Evolutionary conservation across 2,329 filamentous ascomycete species (phyloP).

Genomic region (Colletotrichum tropicale): DNA sequence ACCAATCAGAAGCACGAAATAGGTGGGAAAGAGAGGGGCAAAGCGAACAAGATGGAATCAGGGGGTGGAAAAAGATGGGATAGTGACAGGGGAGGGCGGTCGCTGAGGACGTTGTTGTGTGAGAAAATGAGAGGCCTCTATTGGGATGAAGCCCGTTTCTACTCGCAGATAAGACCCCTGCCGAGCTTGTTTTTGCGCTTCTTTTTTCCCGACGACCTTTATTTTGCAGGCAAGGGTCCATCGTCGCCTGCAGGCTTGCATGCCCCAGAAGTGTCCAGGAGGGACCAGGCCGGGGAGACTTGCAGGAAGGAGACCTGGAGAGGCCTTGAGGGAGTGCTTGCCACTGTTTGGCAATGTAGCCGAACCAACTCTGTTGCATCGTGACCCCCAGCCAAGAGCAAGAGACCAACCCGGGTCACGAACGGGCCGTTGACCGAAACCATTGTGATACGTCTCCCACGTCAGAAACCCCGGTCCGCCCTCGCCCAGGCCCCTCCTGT

Average conservation of each 20-base stretch:
- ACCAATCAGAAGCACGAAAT: background rate
- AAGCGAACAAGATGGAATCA: conserved; percentile 16
- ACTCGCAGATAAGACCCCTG: conserved; percentile 4
- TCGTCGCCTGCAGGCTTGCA: background rate
- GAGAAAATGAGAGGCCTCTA: background rate
- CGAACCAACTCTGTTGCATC: conserved; percentile 16
- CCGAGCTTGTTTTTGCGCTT: conserved; percentile 22
- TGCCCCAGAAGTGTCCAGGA: background rate
- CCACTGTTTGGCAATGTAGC: conserved; percentile 18
- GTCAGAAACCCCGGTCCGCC: conserved; percentile 18
- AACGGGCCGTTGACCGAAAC: conserved; percentile 23
- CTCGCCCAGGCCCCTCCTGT: conserved; percentile 7
- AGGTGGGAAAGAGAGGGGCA: background rate
- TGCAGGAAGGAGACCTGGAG: background rate
- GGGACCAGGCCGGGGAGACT: background rate
- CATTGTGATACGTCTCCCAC: conserved; percentile 21
- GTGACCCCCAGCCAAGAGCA: background rate
- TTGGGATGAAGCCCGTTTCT: conserved; percentile 20
- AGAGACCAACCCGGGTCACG: conserved; percentile 15
- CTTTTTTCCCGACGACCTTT: conserved; percentile 13
- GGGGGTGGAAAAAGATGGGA: conserved; percentile 13
- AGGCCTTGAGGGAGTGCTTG: background rate
- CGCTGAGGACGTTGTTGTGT: background rate
- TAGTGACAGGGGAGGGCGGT: background rate
- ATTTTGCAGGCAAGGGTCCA: background rate